These are phyloP conservation scores for Carex littledalei DNA, from an alignment of 176 grass and related monocot genomes.

Conservation along the genomic window DNA sequence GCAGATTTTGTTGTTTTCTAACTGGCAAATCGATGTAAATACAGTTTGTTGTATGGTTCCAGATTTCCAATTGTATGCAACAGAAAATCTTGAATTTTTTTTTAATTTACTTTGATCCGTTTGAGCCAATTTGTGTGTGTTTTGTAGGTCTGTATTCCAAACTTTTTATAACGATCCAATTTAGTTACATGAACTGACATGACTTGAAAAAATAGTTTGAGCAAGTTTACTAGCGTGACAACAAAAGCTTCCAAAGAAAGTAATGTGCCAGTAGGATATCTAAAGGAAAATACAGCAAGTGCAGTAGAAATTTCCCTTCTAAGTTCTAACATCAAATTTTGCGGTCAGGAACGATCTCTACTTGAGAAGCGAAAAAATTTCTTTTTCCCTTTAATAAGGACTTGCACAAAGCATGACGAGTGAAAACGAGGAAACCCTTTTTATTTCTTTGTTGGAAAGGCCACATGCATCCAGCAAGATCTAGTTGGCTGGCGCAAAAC, in stretches of 20 bases:
- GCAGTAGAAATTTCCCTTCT: background rate
- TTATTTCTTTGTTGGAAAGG: too few relatives aligned
- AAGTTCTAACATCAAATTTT: too few relatives aligned
- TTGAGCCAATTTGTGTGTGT: background rate
- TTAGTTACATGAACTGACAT: background rate
- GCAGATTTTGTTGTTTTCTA: background rate
- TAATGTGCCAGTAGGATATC: background rate
- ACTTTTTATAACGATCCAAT: background rate
- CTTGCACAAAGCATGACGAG: too few relatives aligned
- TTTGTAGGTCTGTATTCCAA: background rate
- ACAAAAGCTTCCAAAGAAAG: background rate
- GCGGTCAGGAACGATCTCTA: too few relatives aligned
- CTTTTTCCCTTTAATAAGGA: too few relatives aligned
- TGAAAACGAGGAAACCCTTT: too few relatives aligned
- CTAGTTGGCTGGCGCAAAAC: too few relatives aligned
- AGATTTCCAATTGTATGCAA: background rate
- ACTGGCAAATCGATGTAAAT: conserved; percentile 12
- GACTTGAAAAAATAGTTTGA: background rate
- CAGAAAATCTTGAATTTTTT: background rate
- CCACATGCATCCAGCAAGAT: too few relatives aligned
- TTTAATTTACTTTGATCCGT: background rate
- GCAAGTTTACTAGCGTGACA: background rate
- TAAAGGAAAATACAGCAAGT: background rate
- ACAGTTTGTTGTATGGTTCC: background rate
- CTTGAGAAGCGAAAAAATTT: too few relatives aligned